Evolutionary conservation across 1,284 basidiomycete species (phyloP).

Genomic region (Cutaneotrichosporon arboriforme): DNA sequence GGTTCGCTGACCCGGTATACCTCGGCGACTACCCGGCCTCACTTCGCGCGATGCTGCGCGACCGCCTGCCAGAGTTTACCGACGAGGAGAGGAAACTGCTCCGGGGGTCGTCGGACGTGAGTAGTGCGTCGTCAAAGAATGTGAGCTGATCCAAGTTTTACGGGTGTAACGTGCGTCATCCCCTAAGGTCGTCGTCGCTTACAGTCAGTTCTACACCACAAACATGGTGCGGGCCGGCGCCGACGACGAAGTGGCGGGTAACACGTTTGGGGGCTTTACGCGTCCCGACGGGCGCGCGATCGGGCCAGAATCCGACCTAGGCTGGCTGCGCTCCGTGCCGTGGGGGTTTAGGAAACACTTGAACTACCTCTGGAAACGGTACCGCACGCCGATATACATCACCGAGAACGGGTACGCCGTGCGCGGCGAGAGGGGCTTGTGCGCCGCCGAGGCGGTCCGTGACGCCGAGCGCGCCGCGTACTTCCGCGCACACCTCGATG

Average conservation of each 20-base stretch:
- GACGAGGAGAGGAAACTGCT: slow-evolving; percentile 59
- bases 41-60: slow-evolving; percentile 58
- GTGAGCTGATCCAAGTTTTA: slow-evolving; percentile 22
- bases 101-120: slow-evolving; percentile 45
- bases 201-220: slow-evolving; percentile 67
- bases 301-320: slow-evolving; percentile 56
- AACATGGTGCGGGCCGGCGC: slow-evolving; percentile 55
- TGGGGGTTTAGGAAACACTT: slow-evolving; percentile 53
- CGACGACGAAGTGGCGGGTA: slow-evolving; percentile 58
- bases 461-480: slow-evolving; percentile 64
- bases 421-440: slow-evolving; percentile 58
- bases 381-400: slow-evolving; percentile 62
- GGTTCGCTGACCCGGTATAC: slow-evolving; percentile 61
- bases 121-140: background rate
- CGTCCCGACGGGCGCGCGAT: slow-evolving; percentile 57
- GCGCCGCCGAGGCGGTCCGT: slow-evolving; percentile 53
- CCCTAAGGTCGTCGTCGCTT: slow-evolving; percentile 19
- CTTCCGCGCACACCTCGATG: slow-evolving; percentile 60
- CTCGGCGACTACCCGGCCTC: slow-evolving; percentile 64
- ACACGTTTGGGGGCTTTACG: slow-evolving; percentile 44
- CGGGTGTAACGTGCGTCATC: slow-evolving; percentile 25
- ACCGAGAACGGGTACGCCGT: slow-evolving; percentile 70
- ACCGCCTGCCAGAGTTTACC: slow-evolving; percentile 62
- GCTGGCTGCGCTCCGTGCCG: slow-evolving; percentile 41
- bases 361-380: slow-evolving; percentile 63